Base-by-base conservation (phyloP, 2,329 filamentous ascomycete genomes). In the Pestalotiopsis sp. region DNA sequence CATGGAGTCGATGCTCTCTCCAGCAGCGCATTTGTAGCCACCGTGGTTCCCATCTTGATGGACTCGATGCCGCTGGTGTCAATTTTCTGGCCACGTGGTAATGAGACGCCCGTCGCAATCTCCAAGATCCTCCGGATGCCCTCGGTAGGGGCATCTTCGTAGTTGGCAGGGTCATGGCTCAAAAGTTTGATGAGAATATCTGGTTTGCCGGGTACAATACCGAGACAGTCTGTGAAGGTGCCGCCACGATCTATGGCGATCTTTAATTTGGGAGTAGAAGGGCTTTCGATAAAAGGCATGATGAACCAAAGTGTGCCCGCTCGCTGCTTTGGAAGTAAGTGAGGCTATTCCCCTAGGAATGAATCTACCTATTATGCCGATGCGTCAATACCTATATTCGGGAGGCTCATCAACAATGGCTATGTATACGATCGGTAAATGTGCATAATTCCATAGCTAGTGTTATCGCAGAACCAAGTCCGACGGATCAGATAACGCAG, bases 241-340 rank as follows among this genome's bases (percentile, higher is more conserved):
- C 69, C 69, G 9, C 69, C 69, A 23, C 69, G 62, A 58, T 70
- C 69, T 52, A 69, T 67, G 58, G 68, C 68, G 57, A 69, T 67
- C n/a, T 41, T 63, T 23, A 63, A n/a, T n/a, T 63, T 63, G 31
- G 60, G 60, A 23, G 25, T 63, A 49, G 58, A 66, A 39, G 38
- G 36, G 31, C 31, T 38, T 14, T 45, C 60, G 60, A 63, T 17
- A n/a, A 63, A 63, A 63, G 60, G 38, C 60, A 63, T 63, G 60
- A 39, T 63, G 31, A 41, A 23, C 20, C 4, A 17, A 39, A n/a
- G n/a, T 12, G 17, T 13, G 6, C 13, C 36, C 31, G 31, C 36
- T 63, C 6, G 31, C 25, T 41, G 23, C 14, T 36, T 52, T 9
- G 14, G 45, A 17, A 9, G 14, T 52, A 5, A 59, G 4, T 36